Evolutionary conservation across 768 basidiomycete species (phyloP), one percentile per base, ranked within the genome.

Genomic region (Mycena filopes): DNA sequence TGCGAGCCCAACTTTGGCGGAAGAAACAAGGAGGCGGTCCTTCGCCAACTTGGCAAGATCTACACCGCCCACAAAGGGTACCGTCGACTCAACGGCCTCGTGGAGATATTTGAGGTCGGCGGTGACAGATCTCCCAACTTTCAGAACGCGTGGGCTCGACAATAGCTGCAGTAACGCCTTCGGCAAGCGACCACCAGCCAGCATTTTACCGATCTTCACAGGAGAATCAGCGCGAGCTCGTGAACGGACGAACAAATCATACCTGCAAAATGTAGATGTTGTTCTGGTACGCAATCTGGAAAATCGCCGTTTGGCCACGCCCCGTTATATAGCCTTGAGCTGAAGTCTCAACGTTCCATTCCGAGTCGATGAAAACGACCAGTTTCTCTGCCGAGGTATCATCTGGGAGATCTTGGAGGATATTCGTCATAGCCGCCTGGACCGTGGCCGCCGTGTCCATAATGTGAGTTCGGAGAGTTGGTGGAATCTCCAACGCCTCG

Each of bases 1-100:
- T 2, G 73, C 66, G 23, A 80, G 73, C 21, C 77, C 58, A 29
- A 66, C 57, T 46, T 62, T 61, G 8, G 73, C 72, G 62, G 62
- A 65, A 1, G 58, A 40, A 1, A 71, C 51, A 11, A 74, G 23
- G 8, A 66, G 55, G 5, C 71, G 63, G 3, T 75, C 71, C 53
- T 79, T 79, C 4, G 66, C 66, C 11, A 56, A n/a, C 9, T 38
- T 56, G 2, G 60, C 66, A 1, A 67, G 29, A 15, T 67, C 66
- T 6, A 63, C 12, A 18, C 48, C 66, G 25, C 66, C 66, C 8
- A 41, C n/a, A 38, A 62, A 67, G 20, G 47, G 54, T 5, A 33
- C 31, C 12, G 31, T 33, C 6, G 29, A 41, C n/a, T 25, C 7
- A 25, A 11, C 13, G 20, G 47, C 51, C 33, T 38, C 29, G 21